These are phyloP conservation scores for Peronosclerospora sorghi DNA, from an alignment of 352 stramenopile genomes.

Conservation along the genomic window DNA sequence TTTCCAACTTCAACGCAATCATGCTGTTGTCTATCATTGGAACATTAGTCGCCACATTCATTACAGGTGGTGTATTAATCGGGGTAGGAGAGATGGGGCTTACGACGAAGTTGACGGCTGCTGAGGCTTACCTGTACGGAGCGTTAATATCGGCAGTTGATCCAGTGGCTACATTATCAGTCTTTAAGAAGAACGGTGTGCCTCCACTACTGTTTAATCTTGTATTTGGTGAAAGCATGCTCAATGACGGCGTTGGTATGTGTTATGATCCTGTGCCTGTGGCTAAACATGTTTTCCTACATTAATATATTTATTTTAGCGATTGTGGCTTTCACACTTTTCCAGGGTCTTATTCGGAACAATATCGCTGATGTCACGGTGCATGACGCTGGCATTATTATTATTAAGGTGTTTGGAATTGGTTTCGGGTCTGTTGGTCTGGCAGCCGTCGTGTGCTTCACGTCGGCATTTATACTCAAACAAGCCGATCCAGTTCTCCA, in stretches of 20 bases:
- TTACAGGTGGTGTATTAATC: conserved; percentile 65
- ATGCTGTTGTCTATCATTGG: conserved; percentile 70
- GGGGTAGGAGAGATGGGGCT: conserved; percentile 55
- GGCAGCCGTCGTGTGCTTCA: conserved; percentile 61
- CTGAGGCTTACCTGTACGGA: conserved; percentile 88
- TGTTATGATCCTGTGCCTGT: background rate
- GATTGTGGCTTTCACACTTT: conserved; percentile 76
- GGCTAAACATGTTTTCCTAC: conserved; percentile 3
- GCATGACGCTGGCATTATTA: conserved; percentile 61
- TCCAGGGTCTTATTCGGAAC: conserved; percentile 73
- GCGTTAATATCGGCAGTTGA: conserved; percentile 90
- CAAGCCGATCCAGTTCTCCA: conserved; percentile 63
- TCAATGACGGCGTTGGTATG: conserved; percentile 89
- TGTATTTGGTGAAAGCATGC: conserved; percentile 91
- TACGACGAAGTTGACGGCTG: conserved; percentile 73
- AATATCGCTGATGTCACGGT: conserved; percentile 57
- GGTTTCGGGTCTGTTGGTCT: conserved; percentile 67
- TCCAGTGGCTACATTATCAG: conserved; percentile 86
- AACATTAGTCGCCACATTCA: conserved; percentile 70
- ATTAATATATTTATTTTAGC: conserved; percentile 23
- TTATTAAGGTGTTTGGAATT: conserved; percentile 76
- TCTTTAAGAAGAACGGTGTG: conserved; percentile 88
- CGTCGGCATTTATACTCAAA: conserved; percentile 75
- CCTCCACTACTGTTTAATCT: conserved; percentile 89
- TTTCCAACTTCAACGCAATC: conserved; percentile 83